Conservation (phyloP, 441 rosid species). For the Rhodomyrtus psidioides region DNA sequence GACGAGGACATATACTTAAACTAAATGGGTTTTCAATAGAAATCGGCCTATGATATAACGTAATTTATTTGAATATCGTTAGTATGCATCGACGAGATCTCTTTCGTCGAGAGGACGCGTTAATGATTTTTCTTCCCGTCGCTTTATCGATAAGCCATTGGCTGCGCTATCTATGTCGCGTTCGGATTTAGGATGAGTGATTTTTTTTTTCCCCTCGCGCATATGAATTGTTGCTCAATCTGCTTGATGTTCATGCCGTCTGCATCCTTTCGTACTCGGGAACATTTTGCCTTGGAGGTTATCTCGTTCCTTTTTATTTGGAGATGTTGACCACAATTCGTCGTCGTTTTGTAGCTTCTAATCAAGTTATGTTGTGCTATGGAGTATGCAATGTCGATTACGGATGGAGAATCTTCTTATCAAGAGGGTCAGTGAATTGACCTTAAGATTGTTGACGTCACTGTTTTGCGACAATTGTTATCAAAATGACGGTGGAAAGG, state of each 20-base stretch:
- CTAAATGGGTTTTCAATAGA: background rate
- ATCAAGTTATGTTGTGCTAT: background rate
- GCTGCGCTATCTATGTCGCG: background rate
- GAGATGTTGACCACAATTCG: background rate
- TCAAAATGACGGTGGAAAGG: background rate
- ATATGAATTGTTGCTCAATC: background rate
- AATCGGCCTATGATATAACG: background rate
- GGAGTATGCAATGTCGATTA: background rate
- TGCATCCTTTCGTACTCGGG: background rate
- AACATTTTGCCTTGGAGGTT: background rate
- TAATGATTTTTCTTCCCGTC: background rate
- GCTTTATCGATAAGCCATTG: background rate
- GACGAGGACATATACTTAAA: background rate
- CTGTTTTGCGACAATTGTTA: background rate
- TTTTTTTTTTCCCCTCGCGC: background rate
- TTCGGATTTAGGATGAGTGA: background rate
- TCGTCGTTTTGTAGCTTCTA: background rate
- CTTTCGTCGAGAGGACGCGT: background rate
- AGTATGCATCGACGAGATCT: background rate
- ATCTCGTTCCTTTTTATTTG: background rate
- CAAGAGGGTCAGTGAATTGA: background rate
- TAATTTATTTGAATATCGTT: background rate
- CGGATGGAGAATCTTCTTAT: background rate
- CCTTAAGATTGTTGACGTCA: background rate
- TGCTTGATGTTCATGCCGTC: background rate